These are phyloP conservation scores for Diddensiella caesifluorescens DNA, from an alignment of 805 yeast genomes.

Conservation along the genomic window DNA sequence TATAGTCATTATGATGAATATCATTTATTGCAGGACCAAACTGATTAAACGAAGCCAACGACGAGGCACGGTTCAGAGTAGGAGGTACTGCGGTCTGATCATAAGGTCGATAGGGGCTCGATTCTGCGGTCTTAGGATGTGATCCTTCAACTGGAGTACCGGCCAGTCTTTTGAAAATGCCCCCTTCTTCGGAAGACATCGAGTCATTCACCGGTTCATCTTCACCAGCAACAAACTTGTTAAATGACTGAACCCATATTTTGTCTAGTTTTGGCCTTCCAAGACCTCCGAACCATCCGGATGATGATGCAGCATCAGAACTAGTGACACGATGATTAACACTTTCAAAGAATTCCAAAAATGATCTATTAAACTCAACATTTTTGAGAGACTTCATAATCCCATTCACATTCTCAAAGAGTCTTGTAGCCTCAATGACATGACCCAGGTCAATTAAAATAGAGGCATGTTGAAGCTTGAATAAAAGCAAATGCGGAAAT, in stretches of 20 bases:
- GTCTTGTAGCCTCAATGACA: conserved; percentile 53
- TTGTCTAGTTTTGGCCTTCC: conserved; percentile 56
- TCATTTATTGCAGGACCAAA: background rate
- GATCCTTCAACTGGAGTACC: conserved; percentile 17
- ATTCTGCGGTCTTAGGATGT: background rate
- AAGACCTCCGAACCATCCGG: conserved; percentile 64
- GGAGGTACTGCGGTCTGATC: background rate
- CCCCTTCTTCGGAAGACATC: conserved; percentile 20
- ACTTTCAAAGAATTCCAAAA: conserved; percentile 43
- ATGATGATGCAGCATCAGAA: conserved; percentile 22
- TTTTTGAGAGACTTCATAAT: conserved; percentile 36
- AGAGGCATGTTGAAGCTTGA: conserved; percentile 64
- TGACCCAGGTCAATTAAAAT: conserved; percentile 64
- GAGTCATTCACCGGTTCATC: conserved; percentile 34
- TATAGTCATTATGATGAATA: background rate
- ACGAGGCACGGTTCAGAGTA: conserved; percentile 1
- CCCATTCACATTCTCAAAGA: conserved; percentile 48
- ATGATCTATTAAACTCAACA: conserved; percentile 24
- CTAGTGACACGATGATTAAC: conserved; percentile 34
- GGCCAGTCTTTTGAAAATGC: conserved; percentile 28
- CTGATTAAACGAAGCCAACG: conserved; percentile 9
- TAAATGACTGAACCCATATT: conserved; percentile 82
- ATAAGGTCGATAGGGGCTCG: conserved; percentile 2
- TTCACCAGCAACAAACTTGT: conserved; percentile 82
- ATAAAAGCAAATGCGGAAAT: conserved; percentile 51